These are phyloP conservation scores for Dalbergia oliveri DNA, from an alignment of 306 rosid species.

Conservation along the genomic window DNA sequence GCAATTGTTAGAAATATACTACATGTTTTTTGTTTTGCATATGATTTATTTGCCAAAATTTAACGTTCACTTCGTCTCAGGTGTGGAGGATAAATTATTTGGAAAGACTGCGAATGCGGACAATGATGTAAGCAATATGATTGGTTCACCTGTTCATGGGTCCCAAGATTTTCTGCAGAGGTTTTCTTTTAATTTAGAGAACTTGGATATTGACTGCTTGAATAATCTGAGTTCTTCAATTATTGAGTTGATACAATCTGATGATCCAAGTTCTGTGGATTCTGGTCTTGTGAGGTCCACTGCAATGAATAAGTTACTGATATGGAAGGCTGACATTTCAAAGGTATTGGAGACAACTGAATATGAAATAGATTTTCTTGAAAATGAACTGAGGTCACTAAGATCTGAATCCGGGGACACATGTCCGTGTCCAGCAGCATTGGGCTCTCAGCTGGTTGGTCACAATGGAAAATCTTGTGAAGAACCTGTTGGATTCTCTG, in stretches of 20 bases:
- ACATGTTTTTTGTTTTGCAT: background rate
- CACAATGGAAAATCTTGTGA: constrained; percentile 51
- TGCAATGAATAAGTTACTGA: constrained; percentile 75
- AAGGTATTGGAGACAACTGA: constrained; percentile 89
- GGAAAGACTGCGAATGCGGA: constrained; percentile 63
- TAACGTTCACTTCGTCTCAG: constrained; percentile 55
- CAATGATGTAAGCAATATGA: constrained; percentile 61
- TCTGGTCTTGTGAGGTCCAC: constrained; percentile 62
- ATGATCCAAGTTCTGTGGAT: constrained; percentile 66
- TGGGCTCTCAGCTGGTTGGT: constrained; percentile 55
- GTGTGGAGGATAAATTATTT: constrained; percentile 78
- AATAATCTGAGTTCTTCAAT: constrained; percentile 67
- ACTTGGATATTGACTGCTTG: constrained; percentile 63
- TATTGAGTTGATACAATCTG: constrained; percentile 70
- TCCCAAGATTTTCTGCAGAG: constrained; percentile 59
- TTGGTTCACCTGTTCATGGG: constrained; percentile 61
- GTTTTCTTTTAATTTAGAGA: constrained; percentile 71
- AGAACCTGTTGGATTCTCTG: constrained; percentile 54
- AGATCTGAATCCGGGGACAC: constrained; percentile 58
- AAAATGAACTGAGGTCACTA: constrained; percentile 76
- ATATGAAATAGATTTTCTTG: constrained; percentile 89
- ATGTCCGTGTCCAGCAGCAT: constrained; percentile 58
- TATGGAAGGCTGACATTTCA: constrained; percentile 88
- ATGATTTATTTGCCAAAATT: constrained; percentile 14
- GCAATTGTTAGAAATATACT: background rate